phyloP scores from a whole-genome alignment of 2,329 filamentous ascomycete genomes.

The Hypomyces perniciosus region DNA sequence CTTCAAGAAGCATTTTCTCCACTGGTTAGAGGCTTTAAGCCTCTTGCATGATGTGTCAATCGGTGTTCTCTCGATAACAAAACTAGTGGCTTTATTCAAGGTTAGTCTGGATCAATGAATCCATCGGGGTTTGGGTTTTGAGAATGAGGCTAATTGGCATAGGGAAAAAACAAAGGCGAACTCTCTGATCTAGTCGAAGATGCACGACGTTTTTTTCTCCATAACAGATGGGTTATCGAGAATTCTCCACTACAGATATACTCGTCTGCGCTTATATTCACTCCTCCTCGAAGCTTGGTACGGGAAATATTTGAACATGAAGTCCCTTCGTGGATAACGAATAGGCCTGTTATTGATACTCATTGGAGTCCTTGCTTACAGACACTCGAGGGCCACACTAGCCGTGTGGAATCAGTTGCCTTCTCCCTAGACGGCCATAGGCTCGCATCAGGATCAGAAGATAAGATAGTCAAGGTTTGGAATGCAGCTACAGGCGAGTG shows the following conservation, averaged over 20 bases:
- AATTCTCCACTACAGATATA: constrained; percentile 7
- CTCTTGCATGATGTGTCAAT: neutral
- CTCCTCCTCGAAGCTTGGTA: neutral
- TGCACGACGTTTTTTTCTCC: constrained; percentile 4
- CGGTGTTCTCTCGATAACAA: neutral
- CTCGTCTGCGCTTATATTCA: constrained; percentile 7
- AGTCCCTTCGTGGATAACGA: constrained; percentile 4
- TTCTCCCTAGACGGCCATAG: too few species aligned
- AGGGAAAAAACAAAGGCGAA: neutral
- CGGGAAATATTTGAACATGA: constrained; percentile 5
- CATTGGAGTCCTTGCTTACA: constrained; percentile 3
- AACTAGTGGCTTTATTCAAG: neutral
- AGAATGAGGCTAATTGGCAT: neutral
- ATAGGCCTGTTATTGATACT: neutral
- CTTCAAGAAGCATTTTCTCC: neutral
- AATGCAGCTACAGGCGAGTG: too few species aligned
- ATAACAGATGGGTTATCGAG: constrained; percentile 1
- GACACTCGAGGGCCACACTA: too few species aligned
- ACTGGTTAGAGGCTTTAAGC: constrained; percentile 3
- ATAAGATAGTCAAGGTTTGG: too few species aligned
- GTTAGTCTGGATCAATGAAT: neutral
- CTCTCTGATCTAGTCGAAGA: neutral
- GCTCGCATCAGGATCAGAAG: too few species aligned
- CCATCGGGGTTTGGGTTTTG: too few species aligned
- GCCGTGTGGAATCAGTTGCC: too few species aligned